Evolutionary conservation across 2,329 filamentous ascomycete species (phyloP), one percentile per base, ranked within the genome.

Genomic region (Colletotrichum coccodes): DNA sequence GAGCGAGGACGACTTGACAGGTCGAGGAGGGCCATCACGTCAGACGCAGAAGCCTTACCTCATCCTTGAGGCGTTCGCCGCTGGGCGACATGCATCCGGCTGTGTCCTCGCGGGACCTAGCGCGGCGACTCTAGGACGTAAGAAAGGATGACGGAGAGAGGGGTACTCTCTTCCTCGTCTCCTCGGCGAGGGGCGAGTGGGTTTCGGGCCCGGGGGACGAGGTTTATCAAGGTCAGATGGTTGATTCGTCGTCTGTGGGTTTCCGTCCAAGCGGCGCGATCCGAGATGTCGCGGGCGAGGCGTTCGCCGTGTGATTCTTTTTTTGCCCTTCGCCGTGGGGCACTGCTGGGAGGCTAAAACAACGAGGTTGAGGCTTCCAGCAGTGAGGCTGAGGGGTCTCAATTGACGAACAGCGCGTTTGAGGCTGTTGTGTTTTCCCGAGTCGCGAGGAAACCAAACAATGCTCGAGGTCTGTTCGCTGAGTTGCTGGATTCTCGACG

Each of bases 31-130:
- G 32, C 46, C 53, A 50, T 60, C 52, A 63, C 9, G 49, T 36
- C 36, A 28, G 61, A 53, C 44, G 46, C 16, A 18, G 40, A n/a
- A 40, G 38, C 46, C 79, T 69, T 80, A 86, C 85, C 84, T 89
- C 87, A 87, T 89, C 85, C 75, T 89, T 87, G 81, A 89, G 85
- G 78, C 80, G 86, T 73, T 67, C 62, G 60, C 74, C 74, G 67
- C 73, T 76, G 72, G 76, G 73, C 63, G 80, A 80, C 79, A 81
- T 81, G 74, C 77, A 77, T 74, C 65, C 74, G 67, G 73, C 68
- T 72, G 67, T 60, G 72, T 71, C 64, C 64, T 71, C 61, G 26
- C 44, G 52, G 67, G 64, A 66, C 67, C 42, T 70, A 47, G 47
- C 49, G 63, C 44, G 61, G 54, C 56, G 18, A 34, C 52, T 30